Percentiles rank a stretch among this genome's conserved stretches.
Conservation (phyloP, 148 eudicot species). For the Salicornia ramosissima region DNA sequence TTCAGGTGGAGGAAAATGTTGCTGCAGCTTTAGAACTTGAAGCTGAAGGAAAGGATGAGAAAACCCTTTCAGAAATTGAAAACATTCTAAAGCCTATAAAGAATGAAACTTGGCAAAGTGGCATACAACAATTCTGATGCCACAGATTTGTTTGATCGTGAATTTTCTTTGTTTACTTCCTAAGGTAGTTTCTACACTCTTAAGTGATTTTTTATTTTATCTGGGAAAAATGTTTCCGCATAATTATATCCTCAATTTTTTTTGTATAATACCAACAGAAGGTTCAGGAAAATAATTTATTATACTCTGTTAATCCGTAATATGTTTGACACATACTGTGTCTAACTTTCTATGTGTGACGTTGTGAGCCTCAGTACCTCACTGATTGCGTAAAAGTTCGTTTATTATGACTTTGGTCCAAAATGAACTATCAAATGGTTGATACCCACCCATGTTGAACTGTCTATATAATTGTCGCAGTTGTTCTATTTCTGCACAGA, state of each 20-base stretch:
- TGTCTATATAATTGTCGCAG: too few species aligned
- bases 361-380: too few species aligned
- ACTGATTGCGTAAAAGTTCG: too few species aligned
- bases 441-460: too few species aligned
- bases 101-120: constrained; percentile 93
- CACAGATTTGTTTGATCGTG: background rate
- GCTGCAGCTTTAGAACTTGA: constrained; percentile 67
- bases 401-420: background rate
- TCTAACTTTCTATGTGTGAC: too few species aligned
- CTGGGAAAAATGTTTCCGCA: background rate
- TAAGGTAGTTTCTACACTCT: background rate
- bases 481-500: too few species aligned
- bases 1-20: constrained; percentile 84
- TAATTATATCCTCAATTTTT: background rate
- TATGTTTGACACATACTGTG: too few species aligned
- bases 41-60: constrained; percentile 45
- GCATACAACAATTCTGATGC: constrained; percentile 32
- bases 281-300: background rate
- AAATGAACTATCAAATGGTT: too few species aligned
- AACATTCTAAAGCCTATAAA: constrained; percentile 73
- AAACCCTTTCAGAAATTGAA: constrained; percentile 52
- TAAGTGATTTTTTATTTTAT: background rate
- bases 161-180: background rate
- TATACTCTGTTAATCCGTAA: too few species aligned
- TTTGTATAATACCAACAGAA: background rate